A percentile compares a stretch with the other conserved stretches of the same genome.
Conservation (phyloP, 78 protist species). For the Isochrysis galbana region DNA sequence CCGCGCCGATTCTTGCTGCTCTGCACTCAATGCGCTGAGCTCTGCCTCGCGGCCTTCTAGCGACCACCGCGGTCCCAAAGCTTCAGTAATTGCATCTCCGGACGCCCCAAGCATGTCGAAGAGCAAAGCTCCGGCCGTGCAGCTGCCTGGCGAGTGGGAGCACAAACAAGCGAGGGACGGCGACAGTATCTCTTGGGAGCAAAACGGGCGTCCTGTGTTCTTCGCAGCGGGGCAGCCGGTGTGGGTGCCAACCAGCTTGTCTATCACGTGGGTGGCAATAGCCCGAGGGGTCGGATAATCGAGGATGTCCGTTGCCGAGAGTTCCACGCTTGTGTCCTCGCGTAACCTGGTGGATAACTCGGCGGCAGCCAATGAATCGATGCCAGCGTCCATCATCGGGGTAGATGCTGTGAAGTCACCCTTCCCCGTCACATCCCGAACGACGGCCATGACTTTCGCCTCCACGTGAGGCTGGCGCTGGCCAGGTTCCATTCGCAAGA, state of each 20-base stretch:
- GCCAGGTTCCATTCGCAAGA: not conserved
- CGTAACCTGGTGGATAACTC: not conserved
- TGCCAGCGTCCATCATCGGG: not conserved
- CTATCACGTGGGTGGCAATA: not conserved
- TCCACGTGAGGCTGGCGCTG: not conserved
- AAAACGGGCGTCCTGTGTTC: not conserved
- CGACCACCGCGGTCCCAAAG: not conserved
- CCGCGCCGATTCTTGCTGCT: not conserved
- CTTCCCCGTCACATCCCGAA: not conserved
- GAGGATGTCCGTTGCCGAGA: not conserved
- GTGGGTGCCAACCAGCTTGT: not conserved
- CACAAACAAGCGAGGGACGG: not conserved
- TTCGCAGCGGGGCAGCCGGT: not conserved
- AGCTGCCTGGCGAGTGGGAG: not conserved
- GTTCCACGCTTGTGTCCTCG: not conserved
- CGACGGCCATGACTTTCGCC: not conserved
- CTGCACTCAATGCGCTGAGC: not conserved
- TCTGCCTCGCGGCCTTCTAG: not conserved
- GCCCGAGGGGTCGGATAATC: not conserved
- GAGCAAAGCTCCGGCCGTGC: not conserved
- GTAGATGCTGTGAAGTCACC: not conserved
- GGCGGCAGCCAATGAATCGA: not conserved
- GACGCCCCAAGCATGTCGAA: not conserved
- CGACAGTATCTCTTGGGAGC: not conserved
- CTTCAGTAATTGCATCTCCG: not conserved